Conservation (phyloP, 1,284 basidiomycete species). For the Puccinia coronata region DNA sequence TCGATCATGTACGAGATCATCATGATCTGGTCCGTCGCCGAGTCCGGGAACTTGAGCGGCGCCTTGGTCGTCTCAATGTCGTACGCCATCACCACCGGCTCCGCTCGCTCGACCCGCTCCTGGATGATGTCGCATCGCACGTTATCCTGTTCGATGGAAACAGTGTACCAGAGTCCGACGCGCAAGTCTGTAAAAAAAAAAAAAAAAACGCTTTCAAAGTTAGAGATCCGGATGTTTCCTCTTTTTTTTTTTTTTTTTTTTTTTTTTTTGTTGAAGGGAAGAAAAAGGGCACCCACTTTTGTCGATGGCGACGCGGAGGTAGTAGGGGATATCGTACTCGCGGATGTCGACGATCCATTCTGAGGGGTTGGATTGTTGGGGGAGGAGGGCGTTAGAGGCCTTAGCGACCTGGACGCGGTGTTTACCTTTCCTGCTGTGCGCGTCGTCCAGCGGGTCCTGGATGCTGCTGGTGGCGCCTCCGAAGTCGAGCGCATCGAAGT, state of each 20-base stretch:
- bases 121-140: constrained; percentile 73
- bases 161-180: constrained; percentile 93
- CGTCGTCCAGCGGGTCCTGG: constrained; percentile 25
- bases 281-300: constrained; percentile 64
- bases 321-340: constrained; percentile 97
- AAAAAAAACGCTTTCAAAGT: background rate
- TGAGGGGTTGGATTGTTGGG: constrained; percentile 68
- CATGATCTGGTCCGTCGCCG: constrained; percentile 95
- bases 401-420: constrained; percentile 57
- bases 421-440: constrained; percentile 10
- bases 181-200: constrained; percentile 69
- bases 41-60: constrained; percentile 97
- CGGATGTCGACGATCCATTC: constrained; percentile 91
- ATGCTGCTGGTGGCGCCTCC: constrained; percentile 47
- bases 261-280: background rate
- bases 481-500: constrained; percentile 21
- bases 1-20: constrained; percentile 99
- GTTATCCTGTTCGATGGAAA: constrained; percentile 75
- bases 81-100: constrained; percentile 97
- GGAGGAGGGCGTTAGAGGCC: constrained; percentile 48
- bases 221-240: too few species aligned
- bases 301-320: constrained; percentile 96
- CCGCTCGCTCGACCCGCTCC: constrained; percentile 94
- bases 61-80: constrained; percentile 99
- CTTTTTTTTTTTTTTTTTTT: too few species aligned